Conservation (phyloP, 2,329 filamentous ascomycete species). For the Tympanopsis confertula region DNA sequence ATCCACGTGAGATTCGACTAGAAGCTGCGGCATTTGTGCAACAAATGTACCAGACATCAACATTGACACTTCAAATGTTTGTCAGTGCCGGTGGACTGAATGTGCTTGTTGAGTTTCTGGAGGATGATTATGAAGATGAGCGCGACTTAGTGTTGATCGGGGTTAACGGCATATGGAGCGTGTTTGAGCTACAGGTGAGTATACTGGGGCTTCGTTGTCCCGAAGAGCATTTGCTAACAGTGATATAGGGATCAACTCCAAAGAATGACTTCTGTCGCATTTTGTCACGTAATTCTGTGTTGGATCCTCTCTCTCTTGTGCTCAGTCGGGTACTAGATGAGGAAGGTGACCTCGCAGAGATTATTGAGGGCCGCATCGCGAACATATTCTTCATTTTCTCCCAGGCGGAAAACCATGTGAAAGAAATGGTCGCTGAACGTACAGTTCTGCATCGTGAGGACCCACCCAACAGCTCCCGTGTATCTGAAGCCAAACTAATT, state of each 20-base stretch:
- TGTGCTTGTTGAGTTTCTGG: constrained; percentile 88
- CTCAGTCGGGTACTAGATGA: constrained; percentile 86
- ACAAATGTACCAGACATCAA: constrained; percentile 98
- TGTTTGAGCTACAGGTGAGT: constrained; percentile 87
- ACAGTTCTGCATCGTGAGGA: constrained; percentile 80
- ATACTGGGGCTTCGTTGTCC: not conserved
- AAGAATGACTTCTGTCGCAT: constrained; percentile 99
- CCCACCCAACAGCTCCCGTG: too few relatives aligned
- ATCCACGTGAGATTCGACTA: constrained; percentile 83
- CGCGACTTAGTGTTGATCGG: constrained; percentile 89
- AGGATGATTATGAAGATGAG: constrained; percentile 91
- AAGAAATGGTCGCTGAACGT: constrained; percentile 90
- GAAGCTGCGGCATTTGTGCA: constrained; percentile 93
- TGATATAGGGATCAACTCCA: constrained; percentile 60
- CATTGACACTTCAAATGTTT: constrained; percentile 94
- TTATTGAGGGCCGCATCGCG: constrained; percentile 92
- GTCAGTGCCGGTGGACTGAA: constrained; percentile 93
- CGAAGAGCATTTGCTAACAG: not conserved
- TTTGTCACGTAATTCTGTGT: constrained; percentile 83
- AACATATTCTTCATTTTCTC: constrained; percentile 98
- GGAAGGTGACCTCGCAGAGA: constrained; percentile 62
- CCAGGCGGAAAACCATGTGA: constrained; percentile 96
- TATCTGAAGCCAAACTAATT: not conserved
- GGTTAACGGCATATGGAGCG: constrained; percentile 96
- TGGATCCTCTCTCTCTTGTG: constrained; percentile 85